A percentile compares a stretch with the other conserved stretches of the same genome.
Conservation (phyloP, 2,329 filamentous ascomycete genomes). For the Paracoccidioides brasiliensis region DNA sequence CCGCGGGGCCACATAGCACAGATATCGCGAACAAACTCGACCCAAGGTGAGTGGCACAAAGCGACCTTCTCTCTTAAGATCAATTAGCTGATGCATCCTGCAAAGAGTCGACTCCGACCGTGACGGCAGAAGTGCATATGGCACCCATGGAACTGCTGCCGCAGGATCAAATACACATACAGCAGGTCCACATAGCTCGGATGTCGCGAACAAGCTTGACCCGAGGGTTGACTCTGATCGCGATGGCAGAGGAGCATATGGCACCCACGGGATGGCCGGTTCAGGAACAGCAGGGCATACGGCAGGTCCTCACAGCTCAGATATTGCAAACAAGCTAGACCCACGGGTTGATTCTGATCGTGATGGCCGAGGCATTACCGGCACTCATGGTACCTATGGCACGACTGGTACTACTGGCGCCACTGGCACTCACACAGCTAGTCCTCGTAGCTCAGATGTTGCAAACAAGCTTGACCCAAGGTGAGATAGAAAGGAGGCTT, state of each 20-base stretch:
- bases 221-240: slow-evolving; percentile 4
- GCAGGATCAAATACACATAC: slow-evolving; percentile 6
- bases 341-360: slow-evolving; percentile 8
- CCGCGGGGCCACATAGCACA: slow-evolving; percentile 31
- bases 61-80: too few species aligned
- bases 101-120: too few species aligned
- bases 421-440: slow-evolving; percentile 11
- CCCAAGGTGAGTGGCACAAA: too few species aligned
- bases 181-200: slow-evolving; percentile 11
- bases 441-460: slow-evolving; percentile 26
- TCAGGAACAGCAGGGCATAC: background rate
- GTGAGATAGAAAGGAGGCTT: background rate
- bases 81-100: too few species aligned
- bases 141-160: slow-evolving; percentile 1
- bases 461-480: slow-evolving; percentile 28
- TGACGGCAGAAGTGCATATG: background rate
- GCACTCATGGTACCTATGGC: slow-evolving; percentile 1
- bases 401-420: too few species aligned
- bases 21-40: background rate
- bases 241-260: background rate
- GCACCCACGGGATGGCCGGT: background rate
- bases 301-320: slow-evolving; percentile 5
- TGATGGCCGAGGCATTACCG: slow-evolving; percentile 3
- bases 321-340: slow-evolving; percentile 11
- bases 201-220: slow-evolving; percentile 21